Base-by-base conservation (phyloP, 1,284 basidiomycete genomes). In the Ganoderma sp. region DNA sequence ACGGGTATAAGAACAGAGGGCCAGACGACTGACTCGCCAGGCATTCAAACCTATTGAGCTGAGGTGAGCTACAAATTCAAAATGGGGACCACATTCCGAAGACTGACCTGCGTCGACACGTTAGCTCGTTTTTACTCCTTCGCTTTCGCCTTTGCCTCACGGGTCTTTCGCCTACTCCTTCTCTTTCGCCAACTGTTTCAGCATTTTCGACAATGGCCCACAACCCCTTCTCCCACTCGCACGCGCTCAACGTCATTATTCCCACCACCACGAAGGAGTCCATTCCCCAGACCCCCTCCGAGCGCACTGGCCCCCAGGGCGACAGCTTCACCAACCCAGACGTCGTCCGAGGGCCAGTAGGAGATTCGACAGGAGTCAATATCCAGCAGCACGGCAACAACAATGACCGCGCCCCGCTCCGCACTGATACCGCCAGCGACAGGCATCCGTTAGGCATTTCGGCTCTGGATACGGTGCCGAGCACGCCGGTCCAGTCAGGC, bases 211-310 rank as follows among this genome's bases (percentile, higher is more conserved):
- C 52, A 15, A 61, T 61, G 60, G 45, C 60, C 60, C 8, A 43
- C 12, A 61, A 10, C 54, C 50, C 64, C 6, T 9, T 48, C 43
- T 25, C 42, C 22, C 67, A 63, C 28, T 32, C 41, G 32, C 64
- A 65, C 57, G 64, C 25, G 17, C 67, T 66, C n/a, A 57, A 45
- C 41, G 6, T 69, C 45, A 17, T 32, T 64, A 68, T 65, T 28
- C 50, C 60, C 65, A 34, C 25, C 25, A 22, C 39, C 62, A 25
- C n/a, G 8, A 19, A 28, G n/a, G 62, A 41, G 19, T 5, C 41
- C 22, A 22, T 63, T 10, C 34, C 62, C 14, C 34, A 56, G 37
- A 63, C 34, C 37, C 62, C 61, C 3, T 15, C 17, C 14, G 62
- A 63, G 50, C 62, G 37, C 25, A 25, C 22, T 12, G 22, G 14